Percentiles rank a stretch among this genome's conserved stretches.
These are phyloP conservation scores for Sergeia podlipaevii DNA, from an alignment of 208 protist genomes.

Conservation along the genomic window DNA sequence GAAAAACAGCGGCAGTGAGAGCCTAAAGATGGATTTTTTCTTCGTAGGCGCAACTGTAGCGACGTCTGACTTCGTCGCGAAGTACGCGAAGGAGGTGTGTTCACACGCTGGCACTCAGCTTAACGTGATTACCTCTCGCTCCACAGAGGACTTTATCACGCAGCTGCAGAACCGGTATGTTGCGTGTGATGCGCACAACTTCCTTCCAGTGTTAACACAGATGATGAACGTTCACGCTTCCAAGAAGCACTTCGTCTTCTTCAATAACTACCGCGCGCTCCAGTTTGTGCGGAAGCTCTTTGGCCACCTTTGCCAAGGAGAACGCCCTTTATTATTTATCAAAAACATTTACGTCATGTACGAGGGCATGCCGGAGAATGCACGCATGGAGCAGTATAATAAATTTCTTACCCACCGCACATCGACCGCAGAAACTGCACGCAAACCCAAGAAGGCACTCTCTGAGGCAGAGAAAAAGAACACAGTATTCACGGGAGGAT, in stretches of 20 bases:
- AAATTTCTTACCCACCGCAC: slow-evolving; percentile 65
- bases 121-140: slow-evolving; percentile 32
- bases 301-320: slow-evolving; percentile 26
- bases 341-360: slow-evolving; percentile 77
- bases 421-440: background rate
- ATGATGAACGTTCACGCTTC: slow-evolving; percentile 84
- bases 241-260: slow-evolving; percentile 93
- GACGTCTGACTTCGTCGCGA: slow-evolving; percentile 39
- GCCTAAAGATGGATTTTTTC: slow-evolving; percentile 47
- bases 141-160: slow-evolving; percentile 47
- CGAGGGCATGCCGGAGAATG: slow-evolving; percentile 74
- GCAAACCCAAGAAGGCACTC: slow-evolving; percentile 29
- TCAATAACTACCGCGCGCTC: slow-evolving; percentile 72
- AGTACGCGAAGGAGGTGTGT: slow-evolving; percentile 29
- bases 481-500: slow-evolving; percentile 70
- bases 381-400: slow-evolving; percentile 82
- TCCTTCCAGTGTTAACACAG: slow-evolving; percentile 74
- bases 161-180: slow-evolving; percentile 78
- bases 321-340: slow-evolving; percentile 59
- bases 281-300: slow-evolving; percentile 74
- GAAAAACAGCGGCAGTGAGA: background rate
- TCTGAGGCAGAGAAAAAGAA: slow-evolving; percentile 72
- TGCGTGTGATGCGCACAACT: slow-evolving; percentile 60
- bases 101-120: slow-evolving; percentile 21
- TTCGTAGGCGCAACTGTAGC: slow-evolving; percentile 87